A percentile compares a stretch with the other conserved stretches of the same genome.
phyloP scores from a whole-genome alignment of 371 early-diverging fungal species.

The Mortierella sp. region DNA sequence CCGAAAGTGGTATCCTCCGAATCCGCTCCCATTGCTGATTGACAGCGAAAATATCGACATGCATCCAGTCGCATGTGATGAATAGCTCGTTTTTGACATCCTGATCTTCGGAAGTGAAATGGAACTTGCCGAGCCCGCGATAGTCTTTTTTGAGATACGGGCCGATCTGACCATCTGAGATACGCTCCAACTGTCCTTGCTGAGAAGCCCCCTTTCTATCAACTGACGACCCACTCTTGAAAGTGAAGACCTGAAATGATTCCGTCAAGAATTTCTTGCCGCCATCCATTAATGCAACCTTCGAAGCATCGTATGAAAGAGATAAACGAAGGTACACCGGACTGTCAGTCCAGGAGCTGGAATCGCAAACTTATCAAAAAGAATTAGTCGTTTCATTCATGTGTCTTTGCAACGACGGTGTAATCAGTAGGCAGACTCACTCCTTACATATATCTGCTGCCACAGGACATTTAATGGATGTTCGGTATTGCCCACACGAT shows the following conservation, averaged over 20 bases:
- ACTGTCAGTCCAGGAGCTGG: background rate
- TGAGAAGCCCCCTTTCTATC: background rate
- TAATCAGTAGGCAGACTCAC: no score
- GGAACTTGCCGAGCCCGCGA: constrained; percentile 6
- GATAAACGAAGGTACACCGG: background rate
- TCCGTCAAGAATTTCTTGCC: background rate
- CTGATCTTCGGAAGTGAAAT: background rate
- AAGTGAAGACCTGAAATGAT: background rate
- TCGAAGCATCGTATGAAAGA: background rate
- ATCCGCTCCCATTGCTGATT: constrained; percentile 1
- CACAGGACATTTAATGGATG: no score
- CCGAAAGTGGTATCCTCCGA: background rate
- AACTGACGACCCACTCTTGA: background rate
- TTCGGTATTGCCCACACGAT: no score
- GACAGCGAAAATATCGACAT: constrained; percentile 1
- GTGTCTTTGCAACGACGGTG: no score
- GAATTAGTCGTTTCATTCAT: no score
- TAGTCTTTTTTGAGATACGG: background rate
- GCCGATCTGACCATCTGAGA: background rate
- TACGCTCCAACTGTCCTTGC: background rate
- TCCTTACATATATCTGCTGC: no score
- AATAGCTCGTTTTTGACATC: background rate
- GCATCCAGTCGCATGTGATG: background rate
- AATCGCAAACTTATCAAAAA: background rate
- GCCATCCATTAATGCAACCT: background rate